Percentiles rank a stretch among this genome's conserved stretches.
Evolutionary conservation across 2,329 filamentous ascomycete species (phyloP).

Genomic region (Aspergillus ruber): DNA sequence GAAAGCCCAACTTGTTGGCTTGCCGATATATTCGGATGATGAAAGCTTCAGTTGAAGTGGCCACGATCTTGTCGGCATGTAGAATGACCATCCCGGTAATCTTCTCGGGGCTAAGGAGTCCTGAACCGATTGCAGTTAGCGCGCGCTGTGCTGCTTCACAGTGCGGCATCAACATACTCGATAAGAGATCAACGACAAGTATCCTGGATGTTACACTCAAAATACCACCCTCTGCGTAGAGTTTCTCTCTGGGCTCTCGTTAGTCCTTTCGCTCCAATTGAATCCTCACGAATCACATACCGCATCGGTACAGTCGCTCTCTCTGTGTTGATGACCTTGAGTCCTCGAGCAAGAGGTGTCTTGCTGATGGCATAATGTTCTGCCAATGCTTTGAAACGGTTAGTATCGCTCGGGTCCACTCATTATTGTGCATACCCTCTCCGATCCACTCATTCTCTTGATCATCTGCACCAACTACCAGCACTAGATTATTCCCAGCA

Average conservation of each 20-base stretch:
- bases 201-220: conserved; percentile 96
- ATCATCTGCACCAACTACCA: conserved; percentile 84
- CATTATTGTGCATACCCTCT: conserved; percentile 47
- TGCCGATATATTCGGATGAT: conserved; percentile 90
- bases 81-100: conserved; percentile 82
- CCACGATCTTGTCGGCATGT: conserved; percentile 76
- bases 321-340: conserved; percentile 92
- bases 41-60: conserved; percentile 88
- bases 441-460: conserved; percentile 96
- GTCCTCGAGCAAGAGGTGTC: conserved; percentile 70
- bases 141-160: background rate
- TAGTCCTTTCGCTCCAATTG: conserved; percentile 8
- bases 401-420: conserved; percentile 2
- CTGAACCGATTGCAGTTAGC: conserved; percentile 18
- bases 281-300: conserved; percentile 21
- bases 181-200: conserved; percentile 85
- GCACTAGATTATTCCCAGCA: conserved; percentile 83
- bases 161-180: conserved; percentile 38
- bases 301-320: conserved; percentile 73
- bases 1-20: conserved; percentile 85
- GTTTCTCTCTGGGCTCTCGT: conserved; percentile 61
- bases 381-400: conserved; percentile 57
- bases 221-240: conserved; percentile 83
- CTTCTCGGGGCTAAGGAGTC: conserved; percentile 69
- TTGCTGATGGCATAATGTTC: conserved; percentile 91